Base-by-base conservation (phyloP, 257 asterid genomes). In the Thymus quinquecostatus region DNA sequence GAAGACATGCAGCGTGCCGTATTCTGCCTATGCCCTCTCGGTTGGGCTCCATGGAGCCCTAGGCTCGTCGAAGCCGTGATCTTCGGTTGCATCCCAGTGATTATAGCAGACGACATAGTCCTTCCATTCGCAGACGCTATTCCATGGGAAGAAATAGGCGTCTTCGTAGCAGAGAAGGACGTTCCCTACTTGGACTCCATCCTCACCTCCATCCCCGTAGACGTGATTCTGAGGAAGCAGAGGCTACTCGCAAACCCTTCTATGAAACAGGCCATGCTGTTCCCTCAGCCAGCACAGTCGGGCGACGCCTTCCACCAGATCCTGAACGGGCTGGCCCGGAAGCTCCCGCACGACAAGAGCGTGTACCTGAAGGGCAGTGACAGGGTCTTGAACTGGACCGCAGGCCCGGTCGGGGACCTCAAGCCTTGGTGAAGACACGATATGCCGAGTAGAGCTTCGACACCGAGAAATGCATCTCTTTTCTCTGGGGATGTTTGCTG, bases 41-140 rank as follows among this genome's bases (percentile, higher is more conserved):
- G 97, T 5, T 91, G 97, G 96, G 95, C 97, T 8, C 96, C 96
- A 2, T 91, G 97, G 96, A 89, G 97, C 72, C 97, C 96, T 3
- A 78, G 97, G 55, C 81, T 90, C 13, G 97, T 90, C 47, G 97
- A 90, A 72, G 96, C 96, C 0, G 97, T 91, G 10, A 83, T 91
- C 4, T 88, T 91, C 73, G 97, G 97, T 1, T 91, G 97, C 79
- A 85, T 91, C 48, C 97, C 96, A 0, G 96, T 91, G 21, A 91
- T 91, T 69, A 91, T 91, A 69, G 96, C 96, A 33, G 97, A 91
- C 34, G 97, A 89, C 74, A 91, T 91, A 21, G 92, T 88, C 36
- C 65, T 91, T 11, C 96, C 97, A 10, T 91, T 91, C 66, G 86
- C 87, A 4, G 89, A 85, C 9, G 89, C 89, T 2, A 82, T 85